Evolutionary conservation across 306 rosid species (phyloP).

Genomic region (Hippophae rhamnoides): DNA sequence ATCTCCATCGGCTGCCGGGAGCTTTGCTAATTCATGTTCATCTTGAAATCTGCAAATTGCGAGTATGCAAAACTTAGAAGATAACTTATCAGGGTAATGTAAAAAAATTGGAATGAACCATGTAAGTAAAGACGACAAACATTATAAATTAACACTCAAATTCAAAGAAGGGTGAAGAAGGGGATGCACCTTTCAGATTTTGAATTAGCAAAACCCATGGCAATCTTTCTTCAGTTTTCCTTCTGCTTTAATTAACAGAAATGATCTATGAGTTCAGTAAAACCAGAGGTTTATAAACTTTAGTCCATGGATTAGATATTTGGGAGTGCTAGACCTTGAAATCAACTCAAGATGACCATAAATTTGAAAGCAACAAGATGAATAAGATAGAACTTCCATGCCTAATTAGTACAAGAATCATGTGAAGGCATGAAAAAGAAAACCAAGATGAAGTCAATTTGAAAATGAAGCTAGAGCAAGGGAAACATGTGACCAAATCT

Average conservation of each 20-base stretch:
- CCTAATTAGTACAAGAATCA: slow-evolving; percentile 24
- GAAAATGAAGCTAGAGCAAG: slow-evolving; percentile 30
- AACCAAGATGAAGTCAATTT: slow-evolving; percentile 13
- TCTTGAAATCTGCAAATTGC: slow-evolving; percentile 29
- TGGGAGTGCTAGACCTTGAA: slow-evolving; percentile 4
- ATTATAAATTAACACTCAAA: not conserved
- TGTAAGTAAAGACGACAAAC: not conserved
- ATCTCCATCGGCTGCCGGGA: slow-evolving; percentile 15
- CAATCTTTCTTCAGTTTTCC: slow-evolving; percentile 16
- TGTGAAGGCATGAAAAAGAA: slow-evolving; percentile 23
- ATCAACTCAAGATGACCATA: slow-evolving; percentile 17
- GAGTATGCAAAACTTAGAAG: slow-evolving; percentile 1
- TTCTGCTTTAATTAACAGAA: slow-evolving; percentile 21
- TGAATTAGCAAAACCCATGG: slow-evolving; percentile 56
- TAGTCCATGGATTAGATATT: slow-evolving; percentile 6
- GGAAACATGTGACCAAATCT: slow-evolving; percentile 24
- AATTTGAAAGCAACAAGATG: slow-evolving; percentile 26
- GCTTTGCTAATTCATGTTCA: slow-evolving; percentile 22
- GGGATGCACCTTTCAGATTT: slow-evolving; percentile 54
- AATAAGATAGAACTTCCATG: slow-evolving; percentile 9
- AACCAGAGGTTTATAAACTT: slow-evolving; percentile 4
- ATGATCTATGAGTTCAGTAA: not conserved
- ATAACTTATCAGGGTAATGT: not conserved
- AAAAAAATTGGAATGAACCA: not conserved
- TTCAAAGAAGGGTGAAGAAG: slow-evolving; percentile 1